A percentile compares a stretch with the other conserved stretches of the same genome.
phyloP scores from a whole-genome alignment of 2,329 filamentous ascomycete genomes.

The Alternaria postmessia region DNA sequence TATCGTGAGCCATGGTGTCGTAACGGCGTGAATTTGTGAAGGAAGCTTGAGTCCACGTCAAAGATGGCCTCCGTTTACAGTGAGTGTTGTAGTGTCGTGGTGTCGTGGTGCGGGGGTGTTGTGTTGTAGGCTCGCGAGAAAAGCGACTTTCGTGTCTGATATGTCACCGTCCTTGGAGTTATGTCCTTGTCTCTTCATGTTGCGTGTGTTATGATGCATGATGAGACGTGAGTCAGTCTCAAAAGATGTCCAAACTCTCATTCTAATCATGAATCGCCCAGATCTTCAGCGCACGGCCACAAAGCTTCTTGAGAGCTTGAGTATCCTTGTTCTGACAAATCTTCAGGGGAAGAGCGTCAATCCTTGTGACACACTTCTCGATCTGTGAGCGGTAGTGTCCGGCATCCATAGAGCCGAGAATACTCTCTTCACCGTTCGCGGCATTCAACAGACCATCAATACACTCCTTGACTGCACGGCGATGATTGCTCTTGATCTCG shows the following conservation, averaged over 20 bases:
- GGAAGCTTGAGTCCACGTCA: background rate
- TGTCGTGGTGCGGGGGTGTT: background rate
- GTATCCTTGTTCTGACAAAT: conserved; percentile 1
- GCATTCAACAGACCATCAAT: background rate
- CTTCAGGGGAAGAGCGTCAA: background rate
- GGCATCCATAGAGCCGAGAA: conserved; percentile 5
- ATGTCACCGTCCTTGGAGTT: background rate
- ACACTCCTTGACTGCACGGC: background rate
- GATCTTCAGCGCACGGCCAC: conserved; percentile 7
- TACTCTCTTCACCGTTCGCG: conserved; percentile 3
- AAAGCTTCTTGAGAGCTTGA: conserved; percentile 5
- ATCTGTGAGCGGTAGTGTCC: conserved; percentile 3
- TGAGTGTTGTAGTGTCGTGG: background rate
- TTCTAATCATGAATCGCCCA: conserved; percentile 4
- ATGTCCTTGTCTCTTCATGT: background rate
- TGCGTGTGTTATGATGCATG: background rate
- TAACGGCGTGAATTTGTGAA: background rate
- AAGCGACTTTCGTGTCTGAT: background rate
- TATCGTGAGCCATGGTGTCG: background rate
- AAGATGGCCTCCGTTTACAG: background rate
- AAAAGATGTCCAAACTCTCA: background rate
- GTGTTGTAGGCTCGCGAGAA: background rate
- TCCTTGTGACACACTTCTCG: conserved; percentile 6
- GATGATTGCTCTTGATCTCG: background rate
- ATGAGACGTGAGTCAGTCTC: background rate